Evolutionary conservation across 2,329 filamentous ascomycete species (phyloP).

Genomic region (Colletotrichum sublineola): DNA sequence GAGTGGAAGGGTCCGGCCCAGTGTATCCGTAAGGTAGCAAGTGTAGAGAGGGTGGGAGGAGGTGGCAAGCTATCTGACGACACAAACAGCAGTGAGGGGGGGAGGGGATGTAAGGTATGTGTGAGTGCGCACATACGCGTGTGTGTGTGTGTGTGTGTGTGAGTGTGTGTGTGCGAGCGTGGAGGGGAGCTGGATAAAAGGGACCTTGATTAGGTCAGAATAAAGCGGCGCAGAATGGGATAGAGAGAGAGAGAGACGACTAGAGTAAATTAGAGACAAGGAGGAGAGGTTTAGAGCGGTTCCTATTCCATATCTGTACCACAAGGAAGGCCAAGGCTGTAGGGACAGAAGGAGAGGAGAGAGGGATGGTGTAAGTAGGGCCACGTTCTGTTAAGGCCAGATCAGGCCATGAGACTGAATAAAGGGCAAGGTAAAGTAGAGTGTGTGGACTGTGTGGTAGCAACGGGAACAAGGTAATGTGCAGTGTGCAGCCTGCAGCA

Average conservation of each 20-base stretch:
- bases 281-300: conserved; percentile 16
- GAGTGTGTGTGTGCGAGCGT: background rate
- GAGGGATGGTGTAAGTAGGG: background rate
- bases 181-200: conserved; percentile 9
- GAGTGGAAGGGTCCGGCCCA: conserved; percentile 33
- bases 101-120: background rate
- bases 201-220: background rate
- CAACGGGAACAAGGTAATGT: conserved; percentile 14
- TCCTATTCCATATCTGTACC: background rate
- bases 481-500: conserved; percentile 6
- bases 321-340: conserved; percentile 1
- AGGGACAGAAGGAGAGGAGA: background rate
- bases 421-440: background rate
- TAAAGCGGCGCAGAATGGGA: conserved; percentile 9
- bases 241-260: background rate
- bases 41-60: conserved; percentile 4
- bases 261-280: conserved; percentile 7
- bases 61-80: conserved; percentile 34
- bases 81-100: conserved; percentile 17
- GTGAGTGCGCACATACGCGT: background rate
- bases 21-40: conserved; percentile 25
- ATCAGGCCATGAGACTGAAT: conserved; percentile 6
- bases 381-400: conserved; percentile 10
- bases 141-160: background rate
- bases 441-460: conserved; percentile 4